Evolutionary conservation across 345 rosid species (phyloP).

Genomic region (Boechera retrofracta): DNA sequence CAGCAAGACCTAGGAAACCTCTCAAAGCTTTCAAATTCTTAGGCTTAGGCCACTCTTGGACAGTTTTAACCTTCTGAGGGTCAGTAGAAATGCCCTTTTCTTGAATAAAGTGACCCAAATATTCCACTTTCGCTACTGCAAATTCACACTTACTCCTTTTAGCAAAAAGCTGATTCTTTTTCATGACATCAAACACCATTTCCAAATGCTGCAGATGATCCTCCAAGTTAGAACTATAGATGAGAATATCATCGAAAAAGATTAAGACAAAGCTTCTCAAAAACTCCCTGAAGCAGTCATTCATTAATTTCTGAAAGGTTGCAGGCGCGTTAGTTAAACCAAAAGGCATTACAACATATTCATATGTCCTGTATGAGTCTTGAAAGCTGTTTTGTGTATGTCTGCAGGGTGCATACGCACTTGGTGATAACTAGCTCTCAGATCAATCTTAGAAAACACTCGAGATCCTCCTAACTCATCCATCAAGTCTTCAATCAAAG

Average conservation of each 20-base stretch:
- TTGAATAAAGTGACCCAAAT: neutral
- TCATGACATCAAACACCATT: neutral
- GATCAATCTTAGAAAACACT: neutral
- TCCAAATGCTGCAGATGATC: fast-evolving
- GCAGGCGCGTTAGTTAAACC: too few species aligned
- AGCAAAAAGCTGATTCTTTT: neutral
- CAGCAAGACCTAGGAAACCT: neutral
- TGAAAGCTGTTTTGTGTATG: too few species aligned
- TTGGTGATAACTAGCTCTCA: neutral
- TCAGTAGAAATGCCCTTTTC: fast-evolving
- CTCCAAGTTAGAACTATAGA: neutral
- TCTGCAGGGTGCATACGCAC: neutral
- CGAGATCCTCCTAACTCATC: neutral
- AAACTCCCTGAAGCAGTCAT: fast-evolving
- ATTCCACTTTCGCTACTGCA: fast-evolving
- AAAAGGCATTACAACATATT: too few species aligned
- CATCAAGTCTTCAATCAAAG: neutral
- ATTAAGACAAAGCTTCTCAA: too few species aligned
- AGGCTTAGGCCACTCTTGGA: fast-evolving
- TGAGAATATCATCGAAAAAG: too few species aligned
- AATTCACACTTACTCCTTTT: neutral
- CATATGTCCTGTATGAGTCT: too few species aligned
- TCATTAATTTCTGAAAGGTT: too few species aligned
- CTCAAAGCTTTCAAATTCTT: fast-evolving
- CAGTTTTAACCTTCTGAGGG: fast-evolving